These are phyloP conservation scores for Vanilla planifolia DNA, from an alignment of 106 monocot species.

Conservation along the genomic window DNA sequence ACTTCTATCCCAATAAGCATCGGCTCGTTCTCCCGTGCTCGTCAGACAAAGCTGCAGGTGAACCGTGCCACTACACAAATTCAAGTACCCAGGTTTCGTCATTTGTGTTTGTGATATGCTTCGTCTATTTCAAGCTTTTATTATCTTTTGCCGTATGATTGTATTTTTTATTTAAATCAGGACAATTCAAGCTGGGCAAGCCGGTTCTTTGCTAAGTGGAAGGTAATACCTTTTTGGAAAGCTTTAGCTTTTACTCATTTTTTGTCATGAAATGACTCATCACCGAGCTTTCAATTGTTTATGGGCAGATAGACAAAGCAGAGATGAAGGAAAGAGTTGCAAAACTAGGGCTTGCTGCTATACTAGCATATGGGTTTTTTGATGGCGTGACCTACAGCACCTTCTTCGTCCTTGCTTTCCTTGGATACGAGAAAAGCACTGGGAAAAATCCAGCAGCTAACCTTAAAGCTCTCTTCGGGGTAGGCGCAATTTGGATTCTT, in stretches of 20 bases:
- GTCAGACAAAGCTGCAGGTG: conserved; percentile 24
- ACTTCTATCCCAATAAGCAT: background rate
- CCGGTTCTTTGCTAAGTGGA: conserved; percentile 53
- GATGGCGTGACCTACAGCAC: conserved; percentile 60
- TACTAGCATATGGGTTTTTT: conserved; percentile 65
- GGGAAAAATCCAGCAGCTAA: conserved; percentile 76
- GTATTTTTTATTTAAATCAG: conserved; percentile 11
- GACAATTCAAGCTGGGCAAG: conserved; percentile 2
- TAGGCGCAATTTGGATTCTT: conserved; percentile 17
- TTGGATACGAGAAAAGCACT: conserved; percentile 84
- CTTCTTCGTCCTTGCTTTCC: conserved; percentile 70
- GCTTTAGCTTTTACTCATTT: background rate
- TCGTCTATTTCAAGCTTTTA: background rate
- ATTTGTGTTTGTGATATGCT: background rate
- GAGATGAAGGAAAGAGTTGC: conserved; percentile 61
- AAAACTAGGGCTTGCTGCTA: conserved; percentile 58
- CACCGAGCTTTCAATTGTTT: background rate
- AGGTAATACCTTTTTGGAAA: conserved; percentile 28
- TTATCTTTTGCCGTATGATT: background rate
- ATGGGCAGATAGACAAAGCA: conserved; percentile 22
- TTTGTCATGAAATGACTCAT: background rate
- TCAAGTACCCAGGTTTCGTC: conserved; percentile 4
- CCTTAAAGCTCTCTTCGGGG: conserved; percentile 68
- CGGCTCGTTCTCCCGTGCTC: conserved; percentile 21
- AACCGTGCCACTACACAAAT: background rate